Base-by-base conservation (phyloP, 1,139 yeast species). In the Spencermartinsiella ligniputridi region DNA sequence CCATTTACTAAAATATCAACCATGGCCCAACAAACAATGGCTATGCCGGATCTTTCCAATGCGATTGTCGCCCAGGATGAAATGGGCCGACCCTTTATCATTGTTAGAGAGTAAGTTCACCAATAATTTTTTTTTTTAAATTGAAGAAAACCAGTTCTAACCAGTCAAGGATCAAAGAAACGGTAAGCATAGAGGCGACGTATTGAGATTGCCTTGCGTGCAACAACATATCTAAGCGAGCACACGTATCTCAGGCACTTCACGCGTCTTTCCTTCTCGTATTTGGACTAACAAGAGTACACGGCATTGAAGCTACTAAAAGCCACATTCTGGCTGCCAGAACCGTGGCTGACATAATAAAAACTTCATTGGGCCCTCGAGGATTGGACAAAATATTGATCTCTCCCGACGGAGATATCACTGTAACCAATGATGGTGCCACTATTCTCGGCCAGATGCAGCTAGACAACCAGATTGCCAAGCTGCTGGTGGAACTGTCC, bases 21-120 rank as follows among this genome's bases (percentile, higher is more conserved):
- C 32, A 50, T 51, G 50, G 51, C 52, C n/a, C 50, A 46, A 41
- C 61, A 58, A 45, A 47, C 65, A 58, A 76, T 78, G 81, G 84
- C 81, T 51, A 79, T 86, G 86, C 96, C 96, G 38, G 97, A 92
- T 66, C 74, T 92, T 76, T 89, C 97, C 56, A 92, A 92, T 63
- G 98, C 98, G 67, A 88, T 92, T 59, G 88, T 92, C 72, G 97
- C 98, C 4, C 97, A 92, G 69, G 98, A 94, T 66, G 98, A 94
- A 68, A 88, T 86, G 90, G 99, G 99, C 24, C 82, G 97, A 69
- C 99, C 98, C 16, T 88, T 94, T 64, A 90, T 94, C 61, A 92
- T 94, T 64, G 98, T 94, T 45, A 79, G 95, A 65, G 98, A 94
- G 64, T 58, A 39, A 43, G 62, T 56, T 37, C 3, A 3, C n/a